phyloP scores from a whole-genome alignment of 148 eudicot species.

The Mesembryanthemum crystallinum region DNA sequence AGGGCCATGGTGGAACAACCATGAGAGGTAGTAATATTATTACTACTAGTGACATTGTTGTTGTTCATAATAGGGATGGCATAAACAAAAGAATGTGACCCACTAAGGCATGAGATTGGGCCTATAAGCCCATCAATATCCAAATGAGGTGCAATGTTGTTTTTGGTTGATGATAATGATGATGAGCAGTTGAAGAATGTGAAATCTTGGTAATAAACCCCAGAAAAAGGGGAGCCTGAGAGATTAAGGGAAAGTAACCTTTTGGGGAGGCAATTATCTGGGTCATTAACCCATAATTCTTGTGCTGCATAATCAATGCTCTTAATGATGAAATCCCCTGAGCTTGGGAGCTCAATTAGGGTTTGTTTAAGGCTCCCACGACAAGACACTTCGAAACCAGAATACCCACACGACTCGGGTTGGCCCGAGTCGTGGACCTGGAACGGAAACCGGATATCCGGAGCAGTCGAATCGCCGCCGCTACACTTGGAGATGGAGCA shows the following conservation, averaged over 20 bases:
- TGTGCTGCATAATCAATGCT: conserved; percentile 49
- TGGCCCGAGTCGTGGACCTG: conserved; percentile 23
- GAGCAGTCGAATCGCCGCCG: conserved; percentile 15
- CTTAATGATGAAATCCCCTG: conserved; percentile 41
- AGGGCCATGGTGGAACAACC: conserved; percentile 25
- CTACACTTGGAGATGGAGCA: conserved; percentile 41
- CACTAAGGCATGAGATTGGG: conserved; percentile 50
- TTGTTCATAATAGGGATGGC: conserved; percentile 24
- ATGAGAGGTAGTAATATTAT: neutral
- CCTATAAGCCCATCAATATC: conserved; percentile 21
- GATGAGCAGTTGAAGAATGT: conserved; percentile 46
- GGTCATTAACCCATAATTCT: conserved; percentile 53
- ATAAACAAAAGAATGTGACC: conserved; percentile 28
- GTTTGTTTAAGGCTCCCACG: conserved; percentile 28
- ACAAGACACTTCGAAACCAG: conserved; percentile 45
- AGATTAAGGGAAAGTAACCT: conserved; percentile 40
- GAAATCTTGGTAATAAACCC: conserved; percentile 34
- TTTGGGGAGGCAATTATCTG: conserved; percentile 44
- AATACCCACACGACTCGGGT: conserved; percentile 38
- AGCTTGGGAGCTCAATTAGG: conserved; percentile 38
- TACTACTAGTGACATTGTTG: neutral
- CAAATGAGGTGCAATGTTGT: neutral
- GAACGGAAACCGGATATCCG: conserved; percentile 51
- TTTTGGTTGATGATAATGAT: conserved; percentile 10
- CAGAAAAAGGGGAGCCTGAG: conserved; percentile 40